Evolutionary conservation across 2,329 filamentous ascomycete species (phyloP).

Genomic region (Daldinia sp.): DNA sequence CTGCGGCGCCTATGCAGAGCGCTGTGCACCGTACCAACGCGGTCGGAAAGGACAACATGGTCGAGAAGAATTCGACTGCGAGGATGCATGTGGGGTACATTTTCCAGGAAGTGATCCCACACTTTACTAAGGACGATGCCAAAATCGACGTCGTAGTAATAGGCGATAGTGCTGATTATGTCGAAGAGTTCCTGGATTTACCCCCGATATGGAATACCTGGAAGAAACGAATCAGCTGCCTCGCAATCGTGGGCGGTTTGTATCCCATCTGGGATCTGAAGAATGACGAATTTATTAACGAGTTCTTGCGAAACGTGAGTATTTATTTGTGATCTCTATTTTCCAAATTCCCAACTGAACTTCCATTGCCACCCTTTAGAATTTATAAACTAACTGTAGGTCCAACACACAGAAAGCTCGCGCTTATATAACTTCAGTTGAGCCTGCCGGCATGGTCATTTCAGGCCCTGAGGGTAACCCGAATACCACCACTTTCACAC

Average conservation of each 20-base stretch:
- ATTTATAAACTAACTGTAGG: background rate
- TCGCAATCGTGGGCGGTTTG: constrained; percentile 60
- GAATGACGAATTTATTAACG: constrained; percentile 53
- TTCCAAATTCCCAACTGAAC: constrained; percentile 27
- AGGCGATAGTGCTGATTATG: constrained; percentile 68
- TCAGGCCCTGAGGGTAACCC: constrained; percentile 60
- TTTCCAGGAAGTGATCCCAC: constrained; percentile 68
- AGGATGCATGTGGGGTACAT: constrained; percentile 71
- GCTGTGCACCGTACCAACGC: constrained; percentile 65
- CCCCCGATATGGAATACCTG: constrained; percentile 60
- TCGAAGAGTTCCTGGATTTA: constrained; percentile 66
- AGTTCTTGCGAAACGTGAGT: constrained; percentile 62
- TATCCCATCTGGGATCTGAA: constrained; percentile 51
- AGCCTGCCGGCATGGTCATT: constrained; percentile 62
- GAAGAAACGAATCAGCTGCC: constrained; percentile 54
- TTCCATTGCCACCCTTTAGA: background rate
- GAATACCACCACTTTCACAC: constrained; percentile 49
- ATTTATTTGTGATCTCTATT: background rate
- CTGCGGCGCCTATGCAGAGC: constrained; percentile 67
- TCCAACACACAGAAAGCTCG: constrained; percentile 60
- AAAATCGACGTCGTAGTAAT: constrained; percentile 76
- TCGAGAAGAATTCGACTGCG: constrained; percentile 66
- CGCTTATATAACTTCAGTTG: constrained; percentile 64
- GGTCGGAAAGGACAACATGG: constrained; percentile 64
- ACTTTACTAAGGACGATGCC: constrained; percentile 57